A percentile compares a stretch with the other conserved stretches of the same genome.
Evolutionary conservation across 495 filamentous ascomycete genomes (phyloP).

Genomic region (Thermothielavioides terrestris): DNA sequence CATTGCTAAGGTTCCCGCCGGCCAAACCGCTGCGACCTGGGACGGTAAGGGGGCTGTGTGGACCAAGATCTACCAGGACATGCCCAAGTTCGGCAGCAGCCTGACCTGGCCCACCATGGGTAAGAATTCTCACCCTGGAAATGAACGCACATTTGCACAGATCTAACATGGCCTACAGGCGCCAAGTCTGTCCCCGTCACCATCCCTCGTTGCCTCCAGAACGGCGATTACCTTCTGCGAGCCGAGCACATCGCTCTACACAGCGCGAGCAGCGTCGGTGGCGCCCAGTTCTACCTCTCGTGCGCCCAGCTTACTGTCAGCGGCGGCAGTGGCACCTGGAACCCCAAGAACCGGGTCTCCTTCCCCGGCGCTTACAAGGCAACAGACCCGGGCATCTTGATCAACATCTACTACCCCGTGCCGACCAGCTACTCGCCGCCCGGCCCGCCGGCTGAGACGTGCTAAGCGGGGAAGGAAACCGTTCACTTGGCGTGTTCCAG

Average conservation of each 20-base stretch:
- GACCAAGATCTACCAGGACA: constrained; percentile 47
- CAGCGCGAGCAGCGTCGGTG: constrained; percentile 31
- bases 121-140: no score
- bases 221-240: constrained; percentile 52
- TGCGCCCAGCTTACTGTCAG: constrained; percentile 38
- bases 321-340: constrained; percentile 31
- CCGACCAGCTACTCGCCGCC: constrained; percentile 32
- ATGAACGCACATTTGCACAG: no score
- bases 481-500: not conserved
- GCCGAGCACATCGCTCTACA: constrained; percentile 52
- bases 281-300: constrained; percentile 49
- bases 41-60: constrained; percentile 44
- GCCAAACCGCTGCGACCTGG: constrained; percentile 36
- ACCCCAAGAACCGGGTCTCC: constrained; percentile 29
- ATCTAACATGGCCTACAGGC: constrained; percentile 8
- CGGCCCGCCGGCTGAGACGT: constrained; percentile 26
- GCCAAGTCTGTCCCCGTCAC: constrained; percentile 31
- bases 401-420: constrained; percentile 43
- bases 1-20: constrained; percentile 45
- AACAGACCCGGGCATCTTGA: constrained; percentile 36
- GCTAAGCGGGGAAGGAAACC: constrained; percentile 6
- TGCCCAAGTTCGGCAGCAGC: constrained; percentile 27
- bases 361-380: constrained; percentile 38
- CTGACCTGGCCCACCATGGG: constrained; percentile 41
- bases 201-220: constrained; percentile 41